Base-by-base conservation (phyloP, 345 rosid species). In the Hypericum androsaemum region DNA sequence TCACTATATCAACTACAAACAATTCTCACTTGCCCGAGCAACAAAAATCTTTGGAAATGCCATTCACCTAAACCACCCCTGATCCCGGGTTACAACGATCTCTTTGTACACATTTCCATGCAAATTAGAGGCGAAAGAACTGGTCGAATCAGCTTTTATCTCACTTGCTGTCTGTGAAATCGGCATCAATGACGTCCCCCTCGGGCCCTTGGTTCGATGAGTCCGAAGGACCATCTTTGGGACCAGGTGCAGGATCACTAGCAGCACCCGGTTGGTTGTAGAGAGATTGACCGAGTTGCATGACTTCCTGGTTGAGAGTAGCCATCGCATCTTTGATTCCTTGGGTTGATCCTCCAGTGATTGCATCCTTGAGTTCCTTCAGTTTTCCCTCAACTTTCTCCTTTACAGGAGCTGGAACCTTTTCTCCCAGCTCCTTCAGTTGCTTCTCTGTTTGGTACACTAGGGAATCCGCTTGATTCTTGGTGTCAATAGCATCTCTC, bases 371-470 rank as follows among this genome's bases (percentile, higher is more conserved):
- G 37, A 90, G 89, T 68, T 82, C 92, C 68, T 84, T 74, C 3
- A 90, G 78, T 68, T 90, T 87, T 3, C 74, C 75, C 77, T 90
- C 96, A 0, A 87, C 96, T 71, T 84, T 87, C 67, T 84, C 98
- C 58, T 87, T 90, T 15, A 90, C 95, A 5, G 81, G 75, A 9
- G 70, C 86, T 12, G 98, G 98, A 13, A 87, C 82, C 69, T 87
- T 87, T 57, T 87, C 96, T 39, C 98, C 95, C 0, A 84, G 77
- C 65, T 90, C 96, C 71, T 84, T 87, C 43, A 87, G 75, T 68
- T 90, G 98, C 72, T 90, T 90, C 80, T 90, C 96, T 7, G 96
- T 90, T 56, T 87, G 95, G 74, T 90, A 90, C 15, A 87, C 86
- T 0, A 84, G 79, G 0, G 98, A 90, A 58, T 87, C 98, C 0